A percentile compares a stretch with the other conserved stretches of the same genome.
phyloP scores from a whole-genome alignment of 176 grass and related monocot species.

The Urochloa ruziziensis region DNA sequence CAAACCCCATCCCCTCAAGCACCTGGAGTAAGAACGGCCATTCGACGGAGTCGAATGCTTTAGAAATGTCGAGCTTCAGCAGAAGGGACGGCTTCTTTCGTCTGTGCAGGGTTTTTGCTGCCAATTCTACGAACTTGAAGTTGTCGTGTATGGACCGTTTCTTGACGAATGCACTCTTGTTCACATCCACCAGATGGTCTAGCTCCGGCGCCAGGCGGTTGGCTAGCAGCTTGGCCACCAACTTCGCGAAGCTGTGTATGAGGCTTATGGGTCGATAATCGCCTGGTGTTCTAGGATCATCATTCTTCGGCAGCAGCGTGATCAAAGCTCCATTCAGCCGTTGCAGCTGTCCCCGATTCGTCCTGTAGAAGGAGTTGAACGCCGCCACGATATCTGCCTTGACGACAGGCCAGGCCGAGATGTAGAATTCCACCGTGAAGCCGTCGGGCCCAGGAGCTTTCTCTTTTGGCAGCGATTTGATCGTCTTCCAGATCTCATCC shows the following conservation, averaged over 20 bases:
- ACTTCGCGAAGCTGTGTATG: neutral
- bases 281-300: neutral
- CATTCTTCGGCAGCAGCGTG: neutral
- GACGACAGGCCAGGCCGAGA: neutral
- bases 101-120: no score
- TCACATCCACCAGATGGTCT: neutral
- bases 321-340: no score
- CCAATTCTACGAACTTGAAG: neutral
- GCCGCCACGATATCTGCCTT: neutral
- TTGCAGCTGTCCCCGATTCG: no score
- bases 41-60: no score
- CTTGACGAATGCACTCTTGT: neutral
- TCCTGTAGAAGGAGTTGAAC: neutral
- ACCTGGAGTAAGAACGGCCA: neutral
- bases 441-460: neutral
- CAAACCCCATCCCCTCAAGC: fast-evolving
- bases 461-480: neutral
- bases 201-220: neutral
- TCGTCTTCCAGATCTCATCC: neutral
- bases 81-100: neutral
- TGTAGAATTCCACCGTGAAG: neutral
- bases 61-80: neutral
- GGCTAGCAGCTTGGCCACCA: neutral
- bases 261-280: neutral
- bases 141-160: neutral